Evolutionary conservation across 305 asterid species (phyloP).

Genomic region (Solanum hybrid): DNA sequence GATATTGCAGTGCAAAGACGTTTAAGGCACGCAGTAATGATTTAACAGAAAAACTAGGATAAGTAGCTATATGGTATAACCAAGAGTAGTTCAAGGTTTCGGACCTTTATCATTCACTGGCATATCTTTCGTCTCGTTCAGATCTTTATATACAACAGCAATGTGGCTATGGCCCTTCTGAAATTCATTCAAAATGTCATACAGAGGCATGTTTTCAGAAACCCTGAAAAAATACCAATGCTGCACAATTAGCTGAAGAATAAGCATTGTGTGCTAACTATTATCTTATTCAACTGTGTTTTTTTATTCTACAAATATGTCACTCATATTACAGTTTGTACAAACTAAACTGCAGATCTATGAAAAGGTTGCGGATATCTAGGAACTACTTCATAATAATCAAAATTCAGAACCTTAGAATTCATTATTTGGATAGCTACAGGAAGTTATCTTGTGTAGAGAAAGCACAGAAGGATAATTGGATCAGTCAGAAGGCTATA

Average conservation of each 20-base stretch:
- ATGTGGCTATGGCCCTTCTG: slow-evolving; percentile 99
- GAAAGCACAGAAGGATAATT: not conserved
- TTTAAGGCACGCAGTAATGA: not conserved
- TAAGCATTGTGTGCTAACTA: not conserved
- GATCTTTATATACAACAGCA: slow-evolving; percentile 77
- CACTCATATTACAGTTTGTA: not conserved
- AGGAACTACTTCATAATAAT: not conserved
- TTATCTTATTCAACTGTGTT: not conserved
- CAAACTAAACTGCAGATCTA: not conserved
- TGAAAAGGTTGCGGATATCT: not conserved
- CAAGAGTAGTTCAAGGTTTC: not conserved
- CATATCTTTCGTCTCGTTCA: slow-evolving; percentile 52
- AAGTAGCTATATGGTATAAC: not conserved
- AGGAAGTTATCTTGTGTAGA: not conserved
- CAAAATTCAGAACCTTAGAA: not conserved
- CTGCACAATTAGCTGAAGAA: not conserved
- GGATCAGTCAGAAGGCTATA: not conserved
- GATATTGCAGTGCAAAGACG: not conserved
- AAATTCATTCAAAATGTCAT: slow-evolving; percentile 92
- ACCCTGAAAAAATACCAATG: slow-evolving; percentile 45
- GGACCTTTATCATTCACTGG: slow-evolving; percentile 40
- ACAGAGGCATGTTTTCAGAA: slow-evolving; percentile 88
- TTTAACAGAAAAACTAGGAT: not conserved
- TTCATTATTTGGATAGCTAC: not conserved
- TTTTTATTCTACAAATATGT: not conserved